Evolutionary conservation across 2,329 filamentous ascomycete genomes (phyloP), one percentile per base, ranked within the genome.

Genomic region (Alternaria dauci): DNA sequence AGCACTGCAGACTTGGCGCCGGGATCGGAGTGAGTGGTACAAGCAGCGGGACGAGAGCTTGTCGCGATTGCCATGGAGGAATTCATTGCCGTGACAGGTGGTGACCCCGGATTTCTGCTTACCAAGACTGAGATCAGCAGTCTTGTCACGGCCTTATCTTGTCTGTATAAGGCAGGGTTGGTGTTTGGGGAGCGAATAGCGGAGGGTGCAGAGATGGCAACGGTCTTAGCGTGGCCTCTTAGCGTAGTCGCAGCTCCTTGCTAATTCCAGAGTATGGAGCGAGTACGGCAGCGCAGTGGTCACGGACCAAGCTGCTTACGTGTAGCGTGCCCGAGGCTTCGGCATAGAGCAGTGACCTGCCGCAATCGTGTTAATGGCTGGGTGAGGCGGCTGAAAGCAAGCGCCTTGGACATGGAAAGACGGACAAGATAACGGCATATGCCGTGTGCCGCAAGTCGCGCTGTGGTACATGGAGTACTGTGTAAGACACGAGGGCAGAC

Each of bases 61-160:
- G 59, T 61, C 46, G 44, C 11, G 47, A 28, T 23, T 39, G 55
- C 43, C 47, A 43, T 47, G 61, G 28, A 54, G 59, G 56, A 62
- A 46, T 47, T 59, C 44, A 59, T 58, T 54, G 39, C 47, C 50
- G 38, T n/a, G 30, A 47, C 46, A 39, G 60, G 60, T 23, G 54
- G 42, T n/a, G 42, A 62, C 61, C 65, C 61, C 62, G 62, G 61
- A 61, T 57, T 67, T 51, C 64, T 67, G 65, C 61, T 70, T 64
- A 63, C 55, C 47, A 64, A 61, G 61, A 59, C 14, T 26, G 30
- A 38, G 56, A 70, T 71, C 65, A 55, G 61, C 65, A 59, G 62
- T 46, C 46, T 57, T 54, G 58, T 55, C 52, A 26, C 55, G 58
- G 59, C 55, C 53, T 43, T 61, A 62, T 61, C 57, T 47, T 48